Conservation (phyloP, 164 flowering plant species). For the Macadamia integrifolia region DNA sequence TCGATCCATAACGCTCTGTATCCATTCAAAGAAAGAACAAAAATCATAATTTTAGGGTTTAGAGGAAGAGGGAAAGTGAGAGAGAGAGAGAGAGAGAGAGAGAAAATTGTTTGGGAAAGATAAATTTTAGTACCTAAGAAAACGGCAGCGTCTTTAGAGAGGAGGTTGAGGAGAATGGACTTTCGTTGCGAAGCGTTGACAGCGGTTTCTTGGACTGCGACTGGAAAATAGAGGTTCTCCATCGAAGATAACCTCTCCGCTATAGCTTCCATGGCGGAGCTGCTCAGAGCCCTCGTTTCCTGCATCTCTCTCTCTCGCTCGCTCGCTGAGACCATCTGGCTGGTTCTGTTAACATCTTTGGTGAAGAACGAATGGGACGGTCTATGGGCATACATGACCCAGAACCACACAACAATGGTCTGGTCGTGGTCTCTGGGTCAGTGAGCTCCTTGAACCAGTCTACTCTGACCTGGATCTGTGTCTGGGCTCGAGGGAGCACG, state of each 20-base stretch:
- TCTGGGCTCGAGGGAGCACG: too few relatives aligned
- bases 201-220: constrained; percentile 44
- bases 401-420: too few relatives aligned
- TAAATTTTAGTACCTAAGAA: constrained; percentile 53
- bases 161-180: constrained; percentile 65
- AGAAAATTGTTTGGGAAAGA: not conserved
- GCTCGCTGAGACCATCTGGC: not conserved
- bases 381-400: too few relatives aligned
- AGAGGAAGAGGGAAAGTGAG: not conserved
- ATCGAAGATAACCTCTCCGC: constrained; percentile 57
- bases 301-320: constrained; percentile 10
- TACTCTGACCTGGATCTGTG: too few relatives aligned
- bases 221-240: constrained; percentile 81
- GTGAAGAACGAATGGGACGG: too few relatives aligned
- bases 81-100: too few relatives aligned
- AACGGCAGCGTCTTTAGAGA: constrained; percentile 70
- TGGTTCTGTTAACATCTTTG: too few relatives aligned
- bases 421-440: too few relatives aligned
- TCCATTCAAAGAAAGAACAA: not conserved
- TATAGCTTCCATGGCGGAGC: constrained; percentile 48
- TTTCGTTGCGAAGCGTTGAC: constrained; percentile 52
- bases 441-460: too few relatives aligned
- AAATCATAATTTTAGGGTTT: constrained; percentile 4
- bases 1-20: constrained; percentile 73
- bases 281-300: constrained; percentile 13